Conservation (phyloP, 2,329 filamentous ascomycete genomes). For the Graphiopsis chlorocephala region DNA sequence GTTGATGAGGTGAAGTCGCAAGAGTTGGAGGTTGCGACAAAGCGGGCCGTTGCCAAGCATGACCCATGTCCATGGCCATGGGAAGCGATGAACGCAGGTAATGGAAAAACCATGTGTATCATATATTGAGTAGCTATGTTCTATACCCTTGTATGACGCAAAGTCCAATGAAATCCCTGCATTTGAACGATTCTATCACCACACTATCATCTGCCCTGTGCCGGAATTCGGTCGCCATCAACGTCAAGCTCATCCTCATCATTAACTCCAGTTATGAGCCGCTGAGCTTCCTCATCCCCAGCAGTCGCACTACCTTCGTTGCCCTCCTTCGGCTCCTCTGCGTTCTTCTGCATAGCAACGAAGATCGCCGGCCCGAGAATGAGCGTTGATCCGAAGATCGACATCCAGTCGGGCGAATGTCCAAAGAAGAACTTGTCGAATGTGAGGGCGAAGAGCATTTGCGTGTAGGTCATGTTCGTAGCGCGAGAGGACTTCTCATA, state of each 20-base stretch:
- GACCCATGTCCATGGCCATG: background rate
- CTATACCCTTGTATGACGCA: background rate
- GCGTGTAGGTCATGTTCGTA: constrained; percentile 66
- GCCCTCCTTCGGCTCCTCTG: constrained; percentile 21
- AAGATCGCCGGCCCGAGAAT: constrained; percentile 66
- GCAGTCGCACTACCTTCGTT: constrained; percentile 1
- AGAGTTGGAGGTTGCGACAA: background rate
- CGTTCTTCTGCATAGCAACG: constrained; percentile 56
- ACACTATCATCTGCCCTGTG: background rate
- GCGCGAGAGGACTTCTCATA: constrained; percentile 64
- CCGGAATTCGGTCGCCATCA: background rate
- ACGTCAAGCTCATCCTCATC: background rate
- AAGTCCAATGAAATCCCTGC: background rate
- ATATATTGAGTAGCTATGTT: background rate
- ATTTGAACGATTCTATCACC: background rate
- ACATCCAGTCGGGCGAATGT: constrained; percentile 55
- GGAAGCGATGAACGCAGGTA: background rate
- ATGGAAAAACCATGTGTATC: background rate
- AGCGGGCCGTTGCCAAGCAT: background rate
- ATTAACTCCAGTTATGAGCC: constrained; percentile 12
- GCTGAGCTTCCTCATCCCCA: constrained; percentile 27
- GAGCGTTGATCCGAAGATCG: constrained; percentile 59
- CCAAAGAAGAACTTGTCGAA: constrained; percentile 65
- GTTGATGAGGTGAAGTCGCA: background rate
- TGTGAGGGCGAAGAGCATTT: constrained; percentile 66